Evolutionary conservation across 352 stramenopile genomes (phyloP).

Genomic region (Phytophthora citrophthora): DNA sequence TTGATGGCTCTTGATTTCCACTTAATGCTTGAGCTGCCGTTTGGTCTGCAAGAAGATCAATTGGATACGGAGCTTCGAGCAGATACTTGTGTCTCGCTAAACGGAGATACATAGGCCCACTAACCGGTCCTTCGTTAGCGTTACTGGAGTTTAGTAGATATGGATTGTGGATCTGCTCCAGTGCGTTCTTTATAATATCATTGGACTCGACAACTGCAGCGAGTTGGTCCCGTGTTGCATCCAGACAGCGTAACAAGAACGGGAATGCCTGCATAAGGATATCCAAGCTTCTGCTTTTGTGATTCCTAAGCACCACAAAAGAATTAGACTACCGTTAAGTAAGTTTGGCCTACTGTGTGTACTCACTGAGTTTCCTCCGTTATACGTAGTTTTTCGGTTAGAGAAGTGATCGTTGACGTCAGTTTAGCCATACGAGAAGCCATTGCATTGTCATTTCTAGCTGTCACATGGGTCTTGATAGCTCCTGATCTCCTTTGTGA

Average conservation of each 20-base stretch:
- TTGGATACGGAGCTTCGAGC: constrained; percentile 51
- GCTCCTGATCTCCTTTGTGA: constrained; percentile 11
- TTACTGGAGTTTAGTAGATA: not conserved
- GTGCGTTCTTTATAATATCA: constrained; percentile 49
- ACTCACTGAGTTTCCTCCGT: constrained; percentile 50
- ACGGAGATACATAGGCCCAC: constrained; percentile 36
- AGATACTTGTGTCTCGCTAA: constrained; percentile 57
- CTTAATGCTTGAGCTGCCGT: constrained; percentile 44
- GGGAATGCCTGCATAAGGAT: constrained; percentile 55
- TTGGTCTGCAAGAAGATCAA: constrained; percentile 52
- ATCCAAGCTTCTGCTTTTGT: constrained; percentile 47
- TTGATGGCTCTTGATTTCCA: constrained; percentile 20
- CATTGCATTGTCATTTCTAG: constrained; percentile 8
- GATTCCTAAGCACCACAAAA: constrained; percentile 40
- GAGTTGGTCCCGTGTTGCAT: constrained; percentile 58
- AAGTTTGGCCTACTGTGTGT: not conserved
- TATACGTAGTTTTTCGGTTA: constrained; percentile 44
- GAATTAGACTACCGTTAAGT: not conserved
- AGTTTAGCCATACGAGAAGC: constrained; percentile 11
- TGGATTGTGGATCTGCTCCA: constrained; percentile 49
- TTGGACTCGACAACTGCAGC: constrained; percentile 53
- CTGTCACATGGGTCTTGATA: constrained; percentile 4
- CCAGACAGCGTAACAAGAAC: constrained; percentile 49
- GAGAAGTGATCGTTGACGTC: constrained; percentile 29
- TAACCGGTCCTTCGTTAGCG: constrained; percentile 5